Evolutionary conservation across 768 basidiomycete genomes (phyloP).

Genomic region (Tulasnella sp.): DNA sequence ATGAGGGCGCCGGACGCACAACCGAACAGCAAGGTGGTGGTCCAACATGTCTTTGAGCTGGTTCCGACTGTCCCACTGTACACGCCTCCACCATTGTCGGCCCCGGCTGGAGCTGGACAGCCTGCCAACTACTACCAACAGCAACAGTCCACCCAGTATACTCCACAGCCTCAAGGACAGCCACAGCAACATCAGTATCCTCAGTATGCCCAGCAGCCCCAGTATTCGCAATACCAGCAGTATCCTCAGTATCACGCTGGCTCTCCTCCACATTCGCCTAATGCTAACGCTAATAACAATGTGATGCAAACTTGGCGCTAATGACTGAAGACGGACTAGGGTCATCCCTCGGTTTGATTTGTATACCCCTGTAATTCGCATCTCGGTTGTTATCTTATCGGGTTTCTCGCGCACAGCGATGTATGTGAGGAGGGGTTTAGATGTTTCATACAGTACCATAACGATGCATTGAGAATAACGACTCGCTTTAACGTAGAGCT

Average conservation of each 20-base stretch:
- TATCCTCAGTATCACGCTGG: slow-evolving; percentile 9
- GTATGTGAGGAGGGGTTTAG: not conserved
- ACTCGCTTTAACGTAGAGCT: slow-evolving; percentile 3
- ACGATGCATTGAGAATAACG: not conserved
- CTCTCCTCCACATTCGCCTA: slow-evolving; percentile 18
- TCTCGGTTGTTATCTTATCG: not conserved
- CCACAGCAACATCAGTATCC: not conserved
- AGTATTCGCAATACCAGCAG: not conserved
- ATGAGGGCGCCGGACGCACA: slow-evolving; percentile 57
- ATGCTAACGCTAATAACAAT: not conserved
- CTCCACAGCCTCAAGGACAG: not conserved
- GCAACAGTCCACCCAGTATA: not conserved
- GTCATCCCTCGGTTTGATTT: not conserved
- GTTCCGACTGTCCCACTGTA: slow-evolving; percentile 72
- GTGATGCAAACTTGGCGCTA: not conserved
- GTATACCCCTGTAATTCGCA: not conserved
- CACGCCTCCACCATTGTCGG: slow-evolving; percentile 21
- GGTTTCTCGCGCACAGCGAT: not conserved
- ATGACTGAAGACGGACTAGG: not conserved
- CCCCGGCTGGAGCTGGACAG: not conserved
- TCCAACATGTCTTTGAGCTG: slow-evolving; percentile 38
- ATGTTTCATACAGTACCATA: not conserved
- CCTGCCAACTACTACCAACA: slow-evolving; percentile 5
- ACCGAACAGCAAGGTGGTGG: slow-evolving; percentile 35
- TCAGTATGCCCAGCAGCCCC: not conserved